These are phyloP conservation scores for Macrolepiota albuminosa DNA, from an alignment of 768 basidiomycete genomes.

Conservation along the genomic window DNA sequence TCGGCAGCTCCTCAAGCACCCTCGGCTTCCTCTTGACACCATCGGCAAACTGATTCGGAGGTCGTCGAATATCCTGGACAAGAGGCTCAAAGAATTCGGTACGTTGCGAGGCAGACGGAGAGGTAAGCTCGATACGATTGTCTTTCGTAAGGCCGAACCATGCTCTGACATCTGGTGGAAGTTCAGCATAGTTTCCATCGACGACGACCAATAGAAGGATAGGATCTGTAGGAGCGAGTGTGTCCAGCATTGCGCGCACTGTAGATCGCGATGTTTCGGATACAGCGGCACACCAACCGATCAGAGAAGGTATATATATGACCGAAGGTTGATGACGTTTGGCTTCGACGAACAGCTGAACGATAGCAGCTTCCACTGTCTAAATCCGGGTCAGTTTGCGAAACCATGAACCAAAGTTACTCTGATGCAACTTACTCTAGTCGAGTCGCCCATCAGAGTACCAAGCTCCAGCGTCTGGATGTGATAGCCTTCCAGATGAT, in stretches of 20 bases:
- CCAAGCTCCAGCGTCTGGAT: constrained; percentile 93
- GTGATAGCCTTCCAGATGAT: constrained; percentile 94
- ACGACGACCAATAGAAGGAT: constrained; percentile 89
- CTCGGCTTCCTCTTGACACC: constrained; percentile 81
- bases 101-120: constrained; percentile 54
- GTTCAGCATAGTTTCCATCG: constrained; percentile 63
- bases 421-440: constrained; percentile 54
- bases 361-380: constrained; percentile 89
- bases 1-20: constrained; percentile 76
- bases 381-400: constrained; percentile 24
- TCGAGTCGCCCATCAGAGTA: constrained; percentile 81
- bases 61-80: constrained; percentile 61
- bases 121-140: constrained; percentile 62
- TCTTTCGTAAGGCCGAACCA: constrained; percentile 87
- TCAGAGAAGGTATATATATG: constrained; percentile 88
- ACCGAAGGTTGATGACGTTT: constrained; percentile 96
- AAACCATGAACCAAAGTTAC: background rate
- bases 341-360: constrained; percentile 94
- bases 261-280: constrained; percentile 82
- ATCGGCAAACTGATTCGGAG: constrained; percentile 87
- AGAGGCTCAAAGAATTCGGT: constrained; percentile 72
- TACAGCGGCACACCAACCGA: constrained; percentile 81
- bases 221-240: constrained; percentile 87
- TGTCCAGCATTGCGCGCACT: constrained; percentile 86
- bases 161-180: constrained; percentile 77